A percentile compares a stretch with the other conserved stretches of the same genome.
phyloP scores from a whole-genome alignment of 2,329 filamentous ascomycete species.

The Penicillium concentricum region DNA sequence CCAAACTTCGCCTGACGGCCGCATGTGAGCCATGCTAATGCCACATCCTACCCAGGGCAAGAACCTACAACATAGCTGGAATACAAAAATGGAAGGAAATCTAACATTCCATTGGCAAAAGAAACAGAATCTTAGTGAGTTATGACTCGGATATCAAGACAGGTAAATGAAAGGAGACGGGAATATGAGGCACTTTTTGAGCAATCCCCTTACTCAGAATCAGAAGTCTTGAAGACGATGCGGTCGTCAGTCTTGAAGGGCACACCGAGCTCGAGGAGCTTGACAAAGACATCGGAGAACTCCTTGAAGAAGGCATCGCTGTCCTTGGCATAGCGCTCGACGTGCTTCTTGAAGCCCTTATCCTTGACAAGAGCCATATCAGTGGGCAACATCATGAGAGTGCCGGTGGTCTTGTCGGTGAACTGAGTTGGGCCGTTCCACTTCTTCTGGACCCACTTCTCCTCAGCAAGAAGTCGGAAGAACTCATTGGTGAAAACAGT shows the following conservation, averaged over 20 bases:
- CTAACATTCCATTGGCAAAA: not conserved
- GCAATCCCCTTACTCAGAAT: conserved; percentile 34
- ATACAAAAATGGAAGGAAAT: not conserved
- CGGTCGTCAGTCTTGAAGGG: conserved; percentile 69
- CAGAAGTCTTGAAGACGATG: conserved; percentile 64
- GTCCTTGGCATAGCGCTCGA: conserved; percentile 88
- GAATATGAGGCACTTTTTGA: not conserved
- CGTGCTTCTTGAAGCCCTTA: conserved; percentile 76
- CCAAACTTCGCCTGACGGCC: not conserved
- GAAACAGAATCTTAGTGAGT: conserved; percentile 3
- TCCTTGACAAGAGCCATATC: conserved; percentile 87
- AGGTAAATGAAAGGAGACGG: conserved; percentile 1
- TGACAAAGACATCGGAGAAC: conserved; percentile 74
- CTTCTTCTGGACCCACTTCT: conserved; percentile 91
- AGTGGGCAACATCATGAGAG: conserved; percentile 94
- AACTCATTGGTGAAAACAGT: conserved; percentile 94
- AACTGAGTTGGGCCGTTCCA: conserved; percentile 91
- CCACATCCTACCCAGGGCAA: not conserved
- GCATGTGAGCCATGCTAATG: not conserved
- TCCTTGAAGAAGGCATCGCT: conserved; percentile 91
- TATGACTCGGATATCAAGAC: conserved; percentile 25
- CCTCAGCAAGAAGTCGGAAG: conserved; percentile 79
- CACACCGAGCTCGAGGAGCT: conserved; percentile 91
- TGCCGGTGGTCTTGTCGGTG: conserved; percentile 82
- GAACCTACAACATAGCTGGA: not conserved